A percentile compares a stretch with the other conserved stretches of the same genome.
These are phyloP conservation scores for Neofusicoccum kwambonambiense DNA, from an alignment of 2,329 filamentous ascomycete species.

Conservation along the genomic window DNA sequence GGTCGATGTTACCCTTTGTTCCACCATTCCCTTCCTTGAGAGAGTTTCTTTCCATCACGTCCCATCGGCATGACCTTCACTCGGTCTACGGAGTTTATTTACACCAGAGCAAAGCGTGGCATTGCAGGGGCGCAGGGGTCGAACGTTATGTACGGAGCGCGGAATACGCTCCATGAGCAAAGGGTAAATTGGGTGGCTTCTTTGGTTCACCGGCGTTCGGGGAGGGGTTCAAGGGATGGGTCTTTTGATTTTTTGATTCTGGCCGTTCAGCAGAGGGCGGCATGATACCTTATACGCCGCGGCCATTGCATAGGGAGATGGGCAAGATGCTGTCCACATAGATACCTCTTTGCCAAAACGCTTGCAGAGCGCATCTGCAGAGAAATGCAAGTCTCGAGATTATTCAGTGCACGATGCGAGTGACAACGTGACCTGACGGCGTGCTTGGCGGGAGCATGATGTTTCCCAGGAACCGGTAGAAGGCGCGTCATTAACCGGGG, in stretches of 20 bases:
- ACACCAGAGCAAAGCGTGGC: constrained; percentile 4
- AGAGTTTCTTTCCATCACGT: not conserved
- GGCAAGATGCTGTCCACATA: not conserved
- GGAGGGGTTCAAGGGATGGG: not conserved
- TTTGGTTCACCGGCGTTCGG: not conserved
- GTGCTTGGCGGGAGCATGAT: not conserved
- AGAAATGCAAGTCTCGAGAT: not conserved
- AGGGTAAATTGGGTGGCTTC: not conserved
- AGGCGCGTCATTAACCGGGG: not conserved
- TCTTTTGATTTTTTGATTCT: not conserved
- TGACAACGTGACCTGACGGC: too few relatives aligned
- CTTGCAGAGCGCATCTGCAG: not conserved
- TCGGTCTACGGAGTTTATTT: not conserved
- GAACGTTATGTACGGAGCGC: not conserved
- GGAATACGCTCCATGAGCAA: not conserved
- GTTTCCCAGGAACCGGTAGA: not conserved
- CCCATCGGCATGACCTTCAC: not conserved
- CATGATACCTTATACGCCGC: constrained; percentile 11
- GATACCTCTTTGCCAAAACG: not conserved
- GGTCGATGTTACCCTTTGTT: not conserved
- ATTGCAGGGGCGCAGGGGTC: constrained; percentile 10
- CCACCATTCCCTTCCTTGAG: not conserved
- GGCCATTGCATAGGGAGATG: not conserved
- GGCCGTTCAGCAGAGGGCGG: not conserved
- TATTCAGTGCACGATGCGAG: not conserved